A percentile compares a stretch with the other conserved stretches of the same genome.
Evolutionary conservation across 352 stramenopile genomes (phyloP).

Genomic region (Phytophthora cactorum): DNA sequence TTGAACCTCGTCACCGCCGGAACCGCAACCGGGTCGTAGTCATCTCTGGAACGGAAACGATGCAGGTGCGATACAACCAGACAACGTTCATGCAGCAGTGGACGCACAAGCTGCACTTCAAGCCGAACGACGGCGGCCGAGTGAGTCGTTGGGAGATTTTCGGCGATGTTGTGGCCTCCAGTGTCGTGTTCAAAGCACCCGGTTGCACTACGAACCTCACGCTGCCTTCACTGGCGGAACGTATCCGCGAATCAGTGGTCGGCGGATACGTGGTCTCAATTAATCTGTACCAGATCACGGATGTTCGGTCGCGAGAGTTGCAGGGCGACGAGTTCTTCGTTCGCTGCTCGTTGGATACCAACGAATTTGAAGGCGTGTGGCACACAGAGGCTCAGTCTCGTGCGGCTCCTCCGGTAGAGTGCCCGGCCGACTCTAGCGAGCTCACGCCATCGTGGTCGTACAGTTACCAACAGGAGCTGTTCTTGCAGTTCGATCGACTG

Average conservation of each 20-base stretch:
- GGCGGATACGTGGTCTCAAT: slow-evolving; percentile 83
- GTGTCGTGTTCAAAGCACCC: slow-evolving; percentile 83
- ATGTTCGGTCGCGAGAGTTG: slow-evolving; percentile 65
- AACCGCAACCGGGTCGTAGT: slow-evolving; percentile 67
- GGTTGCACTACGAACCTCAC: slow-evolving; percentile 84
- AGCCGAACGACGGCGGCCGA: slow-evolving; percentile 40
- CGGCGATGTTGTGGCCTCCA: slow-evolving; percentile 84
- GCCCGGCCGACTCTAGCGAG: slow-evolving; percentile 22
- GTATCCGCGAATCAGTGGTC: slow-evolving; percentile 86
- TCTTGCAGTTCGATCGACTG: slow-evolving; percentile 84
- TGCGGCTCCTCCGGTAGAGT: slow-evolving; percentile 49
- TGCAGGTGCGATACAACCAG: slow-evolving; percentile 85
- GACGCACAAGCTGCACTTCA: slow-evolving; percentile 88
- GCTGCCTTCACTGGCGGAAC: slow-evolving; percentile 77
- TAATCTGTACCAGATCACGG: slow-evolving; percentile 66
- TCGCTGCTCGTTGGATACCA: slow-evolving; percentile 83
- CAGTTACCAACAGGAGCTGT: slow-evolving; percentile 82
- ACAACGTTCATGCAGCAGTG: slow-evolving; percentile 90
- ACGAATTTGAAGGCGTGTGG: slow-evolving; percentile 86
- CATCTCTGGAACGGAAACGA: slow-evolving; percentile 78
- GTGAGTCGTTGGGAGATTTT: slow-evolving; percentile 88
- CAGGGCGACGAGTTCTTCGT: slow-evolving; percentile 81
- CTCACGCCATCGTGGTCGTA: slow-evolving; percentile 51
- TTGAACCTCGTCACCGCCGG: slow-evolving; percentile 29
- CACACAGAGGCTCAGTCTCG: slow-evolving; percentile 84